Evolutionary conservation across 441 rosid species (phyloP), one percentile per base, ranked within the genome.

Genomic region (Mallotus repandus): DNA sequence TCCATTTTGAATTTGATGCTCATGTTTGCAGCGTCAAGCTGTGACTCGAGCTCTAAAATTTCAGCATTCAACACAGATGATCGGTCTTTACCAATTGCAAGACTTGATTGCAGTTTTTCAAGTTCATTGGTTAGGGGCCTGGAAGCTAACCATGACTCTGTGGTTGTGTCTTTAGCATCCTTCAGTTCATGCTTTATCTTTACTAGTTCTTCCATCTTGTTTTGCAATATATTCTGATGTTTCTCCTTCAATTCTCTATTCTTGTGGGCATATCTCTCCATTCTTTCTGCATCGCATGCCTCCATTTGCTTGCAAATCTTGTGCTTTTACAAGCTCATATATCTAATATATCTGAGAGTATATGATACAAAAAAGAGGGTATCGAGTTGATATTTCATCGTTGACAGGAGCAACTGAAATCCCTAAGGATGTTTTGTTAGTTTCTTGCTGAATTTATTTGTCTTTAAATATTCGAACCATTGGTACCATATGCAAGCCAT

Each of bases 101-200:
- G 82, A 1, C 38, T 79, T 5, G 84, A 76, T 75, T 86, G 81
- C 0, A 78, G 78, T 63, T 74, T 81, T 74, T 81, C 89, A 18
- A 89, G 91, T 77, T 87, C 84, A 45, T 84, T 81, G 38, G 79
- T 81, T 29, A 29, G 32, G 2, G 32, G 32, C 32, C 32, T 29
- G 32, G 32, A 29, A 29, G 32, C 32, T 29, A 29, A 29, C 32
- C 84, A 84, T 45, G 89, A 86, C 55, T 84, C 81, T 50, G 73
- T 82, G 0, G 86, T 78, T 2, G 38, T 29, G 11, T 86, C 91
- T 70, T 69, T 89, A 11, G 87, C 86, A 72, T 64, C 75, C 79
- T 78, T 78, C 43, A 87, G 63, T 71, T 69, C 80, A 63, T 76
- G 84, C 72, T 76, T 85, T 3, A 74, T 78, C 55, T 65, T 77